Conservation (phyloP, 1,284 basidiomycete species). For the Trichosporon coremiiforme region DNA sequence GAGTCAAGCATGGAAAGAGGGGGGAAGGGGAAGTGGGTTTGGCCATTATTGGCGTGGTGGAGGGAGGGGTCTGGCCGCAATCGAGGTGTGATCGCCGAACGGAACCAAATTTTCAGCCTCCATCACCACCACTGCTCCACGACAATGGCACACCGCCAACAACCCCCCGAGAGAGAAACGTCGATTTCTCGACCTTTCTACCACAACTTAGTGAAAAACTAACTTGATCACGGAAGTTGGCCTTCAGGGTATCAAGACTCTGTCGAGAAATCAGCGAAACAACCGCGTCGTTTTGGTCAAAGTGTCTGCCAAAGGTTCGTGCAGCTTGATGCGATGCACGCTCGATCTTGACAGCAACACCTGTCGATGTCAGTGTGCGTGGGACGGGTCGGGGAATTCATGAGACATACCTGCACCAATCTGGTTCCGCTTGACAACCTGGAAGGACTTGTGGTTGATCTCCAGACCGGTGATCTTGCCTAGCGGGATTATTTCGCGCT, state of each 20-base stretch:
- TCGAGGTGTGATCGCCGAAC: background rate
- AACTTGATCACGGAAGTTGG: slow-evolving; percentile 71
- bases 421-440: slow-evolving; percentile 86
- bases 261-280: slow-evolving; percentile 86
- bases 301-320: slow-evolving; percentile 81
- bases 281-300: slow-evolving; percentile 94
- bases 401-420: slow-evolving; percentile 69
- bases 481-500: slow-evolving; percentile 86
- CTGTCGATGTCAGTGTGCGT: slow-evolving; percentile 45
- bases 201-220: background rate
- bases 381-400: background rate
- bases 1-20: background rate
- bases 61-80: background rate
- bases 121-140: background rate
- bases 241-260: slow-evolving; percentile 84
- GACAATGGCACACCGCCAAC: too few species aligned
- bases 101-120: background rate
- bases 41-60: background rate
- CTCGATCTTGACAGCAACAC: slow-evolving; percentile 98
- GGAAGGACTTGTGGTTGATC: slow-evolving; percentile 85
- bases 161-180: too few species aligned
- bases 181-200: too few species aligned
- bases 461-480: slow-evolving; percentile 95
- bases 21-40: background rate
- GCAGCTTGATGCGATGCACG: slow-evolving; percentile 93